Base-by-base conservation (phyloP, 1,284 basidiomycete species). In the Hemileia vastatrix region DNA sequence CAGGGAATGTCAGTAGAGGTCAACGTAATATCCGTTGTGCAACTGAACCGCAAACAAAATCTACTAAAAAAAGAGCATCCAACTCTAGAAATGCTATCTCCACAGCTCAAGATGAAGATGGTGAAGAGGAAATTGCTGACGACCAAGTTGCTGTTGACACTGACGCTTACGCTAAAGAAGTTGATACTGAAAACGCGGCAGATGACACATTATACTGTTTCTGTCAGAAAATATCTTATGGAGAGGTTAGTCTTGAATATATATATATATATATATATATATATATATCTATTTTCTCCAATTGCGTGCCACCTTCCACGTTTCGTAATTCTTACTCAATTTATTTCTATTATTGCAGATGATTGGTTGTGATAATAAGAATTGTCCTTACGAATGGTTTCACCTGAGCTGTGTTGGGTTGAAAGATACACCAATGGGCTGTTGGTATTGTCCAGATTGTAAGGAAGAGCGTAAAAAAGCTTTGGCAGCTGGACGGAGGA, bases 301-400 rank as follows among this genome's bases (percentile, higher is more conserved):
- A 11, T 18, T 54, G 36, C 18, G 52, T 23, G 19, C 33, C 33
- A 6, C 11, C 9, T n/a, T 8, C n/a, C 9, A 43, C 40, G 8
- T 43, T 8, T 43, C n/a, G 8, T 43, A 43, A 43, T 43, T 43
- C 9, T n/a, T 43, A 8, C 9, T 8, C n/a, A n/a, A 43, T 43
- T n/a, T 8, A 43, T 8, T 43, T 43, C 40, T 8, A 43, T 8
- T 8, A 8, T 40, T 27, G 49, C 50, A 62, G 59, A 62, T 62
- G 59, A 62, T 62, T 62, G 59, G 59, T 13, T 62, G 59, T 27
- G 59, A 62, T 21, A 62, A 62, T 27, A 62, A 62, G 36, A 54
- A 40, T n/a, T 62, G 59, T 43, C 59, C 45, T 40, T 62, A 62
- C 44, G 59, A 62, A 31, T 62, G 59, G 59, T 62, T 62, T 24